These are phyloP conservation scores for Pelargonium nanum DNA, from an alignment of 345 rosid genomes.

Conservation along the genomic window DNA sequence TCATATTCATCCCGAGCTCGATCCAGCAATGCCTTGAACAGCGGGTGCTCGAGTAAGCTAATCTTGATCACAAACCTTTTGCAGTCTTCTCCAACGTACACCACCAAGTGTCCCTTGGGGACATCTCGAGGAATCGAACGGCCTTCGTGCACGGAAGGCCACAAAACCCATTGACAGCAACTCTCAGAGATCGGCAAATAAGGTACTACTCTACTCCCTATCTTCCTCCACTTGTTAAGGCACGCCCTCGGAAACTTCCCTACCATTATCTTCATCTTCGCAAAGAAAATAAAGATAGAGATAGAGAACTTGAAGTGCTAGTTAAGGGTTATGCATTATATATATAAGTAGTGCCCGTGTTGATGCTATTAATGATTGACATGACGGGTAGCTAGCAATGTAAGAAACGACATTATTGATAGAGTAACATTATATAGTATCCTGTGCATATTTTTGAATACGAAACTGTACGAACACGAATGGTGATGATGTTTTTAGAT, in stretches of 20 bases:
- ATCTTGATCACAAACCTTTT: conserved; percentile 65
- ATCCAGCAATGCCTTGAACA: conserved; percentile 67
- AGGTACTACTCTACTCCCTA: conserved; percentile 36
- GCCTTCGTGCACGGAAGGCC: conserved; percentile 32
- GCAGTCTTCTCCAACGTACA: conserved; percentile 64
- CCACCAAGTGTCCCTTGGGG: conserved; percentile 75
- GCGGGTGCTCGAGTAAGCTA: conserved; percentile 58
- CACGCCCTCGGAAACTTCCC: conserved; percentile 33
- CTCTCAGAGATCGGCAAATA: conserved; percentile 30
- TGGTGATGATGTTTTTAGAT: conserved; percentile 7
- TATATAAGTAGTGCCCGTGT: conserved; percentile 11
- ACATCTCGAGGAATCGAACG: conserved; percentile 60
- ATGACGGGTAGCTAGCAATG: conserved; percentile 29
- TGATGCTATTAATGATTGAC: conserved; percentile 38
- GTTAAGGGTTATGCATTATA: conserved; percentile 31
- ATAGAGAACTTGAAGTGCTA: conserved; percentile 14
- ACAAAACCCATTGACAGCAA: conserved; percentile 34
- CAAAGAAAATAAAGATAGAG: conserved; percentile 10
- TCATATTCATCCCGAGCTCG: conserved; percentile 63
- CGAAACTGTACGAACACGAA: conserved; percentile 54
- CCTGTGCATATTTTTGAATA: conserved; percentile 22
- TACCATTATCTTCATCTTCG: conserved; percentile 22
- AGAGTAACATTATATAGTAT: not conserved
- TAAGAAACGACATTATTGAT: not conserved
- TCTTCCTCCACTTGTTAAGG: conserved; percentile 45